These are phyloP conservation scores for Colletotrichum sidae DNA, from an alignment of 2,329 filamentous ascomycete species.

Conservation along the genomic window DNA sequence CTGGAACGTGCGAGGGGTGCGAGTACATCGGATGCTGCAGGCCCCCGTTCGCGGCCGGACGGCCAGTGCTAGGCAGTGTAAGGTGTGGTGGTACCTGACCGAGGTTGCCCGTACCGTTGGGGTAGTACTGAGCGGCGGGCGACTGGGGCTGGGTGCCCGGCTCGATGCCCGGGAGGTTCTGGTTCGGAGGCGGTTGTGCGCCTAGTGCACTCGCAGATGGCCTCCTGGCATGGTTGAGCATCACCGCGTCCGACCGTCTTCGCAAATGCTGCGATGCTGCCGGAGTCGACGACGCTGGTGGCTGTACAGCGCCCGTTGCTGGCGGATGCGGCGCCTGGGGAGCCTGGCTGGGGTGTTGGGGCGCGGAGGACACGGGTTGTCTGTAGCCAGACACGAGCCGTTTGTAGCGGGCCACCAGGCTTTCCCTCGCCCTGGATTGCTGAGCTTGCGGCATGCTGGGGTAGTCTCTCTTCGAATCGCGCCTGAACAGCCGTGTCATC, in stretches of 20 bases:
- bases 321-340: too few species aligned
- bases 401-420: conserved; percentile 26
- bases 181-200: too few species aligned
- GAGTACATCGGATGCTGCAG: conserved; percentile 6
- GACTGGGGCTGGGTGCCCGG: too few species aligned
- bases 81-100: not conserved
- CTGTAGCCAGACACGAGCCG: not conserved
- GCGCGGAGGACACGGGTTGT: not conserved
- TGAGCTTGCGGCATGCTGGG: conserved; percentile 15
- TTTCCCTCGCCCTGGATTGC: not conserved
- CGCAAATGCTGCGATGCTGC: too few species aligned
- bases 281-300: too few species aligned
- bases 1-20: not conserved
- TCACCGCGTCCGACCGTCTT: too few species aligned
- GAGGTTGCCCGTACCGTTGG: too few species aligned
- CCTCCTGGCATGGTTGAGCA: too few species aligned
- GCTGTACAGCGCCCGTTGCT: too few species aligned
- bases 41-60: not conserved
- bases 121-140: too few species aligned
- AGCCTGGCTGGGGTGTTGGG: not conserved
- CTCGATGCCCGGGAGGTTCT: too few species aligned
- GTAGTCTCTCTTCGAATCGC: conserved; percentile 38
- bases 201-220: not conserved
- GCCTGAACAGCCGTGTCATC: conserved; percentile 44
- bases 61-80: not conserved